Conservation (phyloP, 805 yeast species). For the Sungouiella thailandica region DNA sequence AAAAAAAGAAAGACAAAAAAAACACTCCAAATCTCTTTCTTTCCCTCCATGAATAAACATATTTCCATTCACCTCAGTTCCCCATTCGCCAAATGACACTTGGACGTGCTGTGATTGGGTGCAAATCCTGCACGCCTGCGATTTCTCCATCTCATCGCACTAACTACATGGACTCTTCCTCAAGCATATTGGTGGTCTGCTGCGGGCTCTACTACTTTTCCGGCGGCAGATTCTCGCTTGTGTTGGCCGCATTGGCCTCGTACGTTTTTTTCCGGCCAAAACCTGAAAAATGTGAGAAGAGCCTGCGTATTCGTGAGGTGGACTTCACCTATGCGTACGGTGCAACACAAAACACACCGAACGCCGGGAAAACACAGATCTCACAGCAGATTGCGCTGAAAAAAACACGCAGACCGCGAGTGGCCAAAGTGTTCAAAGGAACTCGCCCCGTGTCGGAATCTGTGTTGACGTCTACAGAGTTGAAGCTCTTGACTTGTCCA, state of each 20-base stretch:
- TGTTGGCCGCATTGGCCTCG: constrained; percentile 14
- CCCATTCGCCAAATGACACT: too few relatives aligned
- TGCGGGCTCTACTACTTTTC: constrained; percentile 26
- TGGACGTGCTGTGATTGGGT: too few relatives aligned
- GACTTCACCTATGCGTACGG: constrained; percentile 38
- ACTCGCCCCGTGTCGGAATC: constrained; percentile 25
- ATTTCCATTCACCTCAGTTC: too few relatives aligned
- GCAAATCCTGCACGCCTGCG: constrained; percentile 18
- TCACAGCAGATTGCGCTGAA: constrained; percentile 11
- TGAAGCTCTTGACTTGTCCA: constrained; percentile 47
- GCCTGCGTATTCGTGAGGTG: constrained; percentile 36
- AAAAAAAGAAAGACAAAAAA: too few relatives aligned
- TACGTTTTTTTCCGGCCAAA: too few relatives aligned
- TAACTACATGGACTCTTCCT: constrained; percentile 14
- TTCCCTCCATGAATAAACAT: too few relatives aligned
- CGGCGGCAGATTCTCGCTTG: constrained; percentile 42
- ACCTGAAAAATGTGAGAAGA: background rate
- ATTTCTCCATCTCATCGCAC: too few relatives aligned
- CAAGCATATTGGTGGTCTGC: constrained; percentile 18
- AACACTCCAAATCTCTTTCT: too few relatives aligned
- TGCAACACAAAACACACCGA: too few relatives aligned
- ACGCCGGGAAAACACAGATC: constrained; percentile 12
- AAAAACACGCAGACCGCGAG: constrained; percentile 19
- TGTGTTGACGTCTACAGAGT: constrained; percentile 36
- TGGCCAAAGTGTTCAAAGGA: constrained; percentile 40